These are phyloP conservation scores for Aspergillus novoparasiticus DNA, from an alignment of 2,329 filamentous ascomycete species.

Conservation along the genomic window DNA sequence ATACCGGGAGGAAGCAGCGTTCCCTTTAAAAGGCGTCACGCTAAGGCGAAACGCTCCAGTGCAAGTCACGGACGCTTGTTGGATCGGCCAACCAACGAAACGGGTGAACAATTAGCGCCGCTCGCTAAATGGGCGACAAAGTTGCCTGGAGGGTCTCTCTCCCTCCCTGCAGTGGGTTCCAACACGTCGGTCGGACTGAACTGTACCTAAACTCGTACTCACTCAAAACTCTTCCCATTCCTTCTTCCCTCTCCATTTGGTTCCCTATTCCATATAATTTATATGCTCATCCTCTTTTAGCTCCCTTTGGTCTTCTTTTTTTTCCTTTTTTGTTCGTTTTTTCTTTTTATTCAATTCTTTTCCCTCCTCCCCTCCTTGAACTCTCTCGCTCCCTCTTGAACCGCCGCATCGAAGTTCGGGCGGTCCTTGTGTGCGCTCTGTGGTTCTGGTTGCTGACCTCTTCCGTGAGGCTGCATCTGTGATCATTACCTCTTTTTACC, in stretches of 20 bases:
- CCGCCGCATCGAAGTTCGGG: slow-evolving; percentile 17
- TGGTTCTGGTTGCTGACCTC: slow-evolving; percentile 42
- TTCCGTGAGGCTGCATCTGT: slow-evolving; percentile 41
- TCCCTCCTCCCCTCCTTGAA: slow-evolving; percentile 21
- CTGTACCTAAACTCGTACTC: not conserved
- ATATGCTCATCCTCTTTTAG: slow-evolving; percentile 25
- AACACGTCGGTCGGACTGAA: slow-evolving; percentile 4
- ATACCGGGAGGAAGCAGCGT: not conserved
- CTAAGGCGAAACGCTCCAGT: not conserved
- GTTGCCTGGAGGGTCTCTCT: slow-evolving; percentile 2
- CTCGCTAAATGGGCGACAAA: slow-evolving; percentile 6
- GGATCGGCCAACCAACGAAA: not conserved
- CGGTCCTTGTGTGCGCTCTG: slow-evolving; percentile 33
- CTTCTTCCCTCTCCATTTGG: slow-evolving; percentile 16
- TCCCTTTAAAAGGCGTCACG: not conserved
- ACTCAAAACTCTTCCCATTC: slow-evolving; percentile 20
- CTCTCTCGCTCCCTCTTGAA: slow-evolving; percentile 11
- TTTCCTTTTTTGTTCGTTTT: slow-evolving; percentile 12
- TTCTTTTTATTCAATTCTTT: slow-evolving; percentile 17
- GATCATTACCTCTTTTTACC: slow-evolving; percentile 29
- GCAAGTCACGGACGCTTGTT: not conserved
- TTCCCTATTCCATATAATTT: slow-evolving; percentile 11
- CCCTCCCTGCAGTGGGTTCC: not conserved
- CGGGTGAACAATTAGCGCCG: not conserved
- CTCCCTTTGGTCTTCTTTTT: slow-evolving; percentile 18